Evolutionary conservation across 805 yeast species (phyloP).

Genomic region (Lachancea lanzarotensis): DNA sequence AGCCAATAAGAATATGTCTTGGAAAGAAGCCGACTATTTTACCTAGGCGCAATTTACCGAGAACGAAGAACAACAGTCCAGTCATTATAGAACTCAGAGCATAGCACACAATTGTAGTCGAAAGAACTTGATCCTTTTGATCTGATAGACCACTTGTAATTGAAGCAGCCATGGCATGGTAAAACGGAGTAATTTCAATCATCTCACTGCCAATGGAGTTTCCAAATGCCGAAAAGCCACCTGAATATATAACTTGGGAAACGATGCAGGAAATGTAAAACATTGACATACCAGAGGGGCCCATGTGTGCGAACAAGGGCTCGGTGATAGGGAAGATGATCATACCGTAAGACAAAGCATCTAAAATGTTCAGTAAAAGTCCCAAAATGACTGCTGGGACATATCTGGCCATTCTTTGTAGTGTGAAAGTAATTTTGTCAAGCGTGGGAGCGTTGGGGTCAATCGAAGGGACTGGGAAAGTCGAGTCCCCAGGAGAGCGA

Average conservation of each 20-base stretch:
- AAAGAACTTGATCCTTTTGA: conserved; percentile 56
- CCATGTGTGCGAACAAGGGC: conserved; percentile 66
- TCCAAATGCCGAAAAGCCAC: conserved; percentile 86
- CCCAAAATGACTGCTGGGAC: conserved; percentile 84
- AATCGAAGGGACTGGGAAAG: not conserved
- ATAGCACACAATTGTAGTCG: conserved; percentile 83
- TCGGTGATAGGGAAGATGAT: conserved; percentile 90
- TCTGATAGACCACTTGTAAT: conserved; percentile 40
- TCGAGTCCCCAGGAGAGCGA: conserved; percentile 1
- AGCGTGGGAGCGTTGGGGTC: conserved; percentile 3
- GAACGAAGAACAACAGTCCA: conserved; percentile 66
- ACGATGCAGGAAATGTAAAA: conserved; percentile 88
- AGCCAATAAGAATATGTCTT: conserved; percentile 90
- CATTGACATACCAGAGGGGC: conserved; percentile 88
- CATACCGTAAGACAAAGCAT: conserved; percentile 95
- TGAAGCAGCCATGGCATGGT: conserved; percentile 85
- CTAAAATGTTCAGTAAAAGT: conserved; percentile 74
- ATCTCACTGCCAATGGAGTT: conserved; percentile 95
- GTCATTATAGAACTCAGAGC: conserved; percentile 81
- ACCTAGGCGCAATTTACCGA: conserved; percentile 80
- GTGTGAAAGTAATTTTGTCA: not conserved
- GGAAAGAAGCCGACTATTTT: conserved; percentile 92
- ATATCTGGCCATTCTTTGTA: conserved; percentile 14
- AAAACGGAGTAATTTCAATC: conserved; percentile 98
- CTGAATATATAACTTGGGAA: conserved; percentile 78